These are phyloP conservation scores for Sugiyamaella pinicola DNA, from an alignment of 1,139 yeast species.

Conservation along the genomic window DNA sequence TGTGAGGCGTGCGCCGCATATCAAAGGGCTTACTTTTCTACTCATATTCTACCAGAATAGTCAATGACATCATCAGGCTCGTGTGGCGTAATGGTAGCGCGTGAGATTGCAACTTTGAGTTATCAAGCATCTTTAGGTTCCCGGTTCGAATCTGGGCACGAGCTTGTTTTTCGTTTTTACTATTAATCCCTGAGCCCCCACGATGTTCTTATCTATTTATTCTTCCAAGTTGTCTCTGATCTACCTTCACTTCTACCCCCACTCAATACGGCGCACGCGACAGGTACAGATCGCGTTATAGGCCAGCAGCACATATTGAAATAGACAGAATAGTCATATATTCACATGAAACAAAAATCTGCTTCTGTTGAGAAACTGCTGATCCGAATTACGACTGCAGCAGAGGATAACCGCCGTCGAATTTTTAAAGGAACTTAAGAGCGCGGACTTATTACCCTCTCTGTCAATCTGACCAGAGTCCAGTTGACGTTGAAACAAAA, in stretches of 20 bases:
- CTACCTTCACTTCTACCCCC: too few relatives aligned
- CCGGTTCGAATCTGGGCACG: constrained; percentile 20
- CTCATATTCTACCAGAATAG: neutral
- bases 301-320: neutral
- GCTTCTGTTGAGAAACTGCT: too few relatives aligned
- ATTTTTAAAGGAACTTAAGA: too few relatives aligned
- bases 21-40: too few relatives aligned
- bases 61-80: constrained; percentile 2
- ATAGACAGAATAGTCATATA: neutral
- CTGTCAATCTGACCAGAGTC: too few relatives aligned
- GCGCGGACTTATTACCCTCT: too few relatives aligned
- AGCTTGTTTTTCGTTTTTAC: constrained; percentile 10
- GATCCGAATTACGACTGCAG: too few relatives aligned
- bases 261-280: constrained; percentile 2
- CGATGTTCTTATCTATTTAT: too few relatives aligned
- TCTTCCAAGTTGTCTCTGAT: too few relatives aligned
- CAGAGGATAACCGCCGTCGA: too few relatives aligned
- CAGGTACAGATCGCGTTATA: neutral
- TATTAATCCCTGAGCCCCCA: neutral
- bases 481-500: too few relatives aligned
- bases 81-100: constrained; percentile 21
- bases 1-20: too few relatives aligned
- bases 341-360: constrained; percentile 8
- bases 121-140: constrained; percentile 18
- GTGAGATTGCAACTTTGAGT: constrained; percentile 18